Base-by-base conservation (phyloP, 257 asterid genomes). In the Solanum arcanum region DNA sequence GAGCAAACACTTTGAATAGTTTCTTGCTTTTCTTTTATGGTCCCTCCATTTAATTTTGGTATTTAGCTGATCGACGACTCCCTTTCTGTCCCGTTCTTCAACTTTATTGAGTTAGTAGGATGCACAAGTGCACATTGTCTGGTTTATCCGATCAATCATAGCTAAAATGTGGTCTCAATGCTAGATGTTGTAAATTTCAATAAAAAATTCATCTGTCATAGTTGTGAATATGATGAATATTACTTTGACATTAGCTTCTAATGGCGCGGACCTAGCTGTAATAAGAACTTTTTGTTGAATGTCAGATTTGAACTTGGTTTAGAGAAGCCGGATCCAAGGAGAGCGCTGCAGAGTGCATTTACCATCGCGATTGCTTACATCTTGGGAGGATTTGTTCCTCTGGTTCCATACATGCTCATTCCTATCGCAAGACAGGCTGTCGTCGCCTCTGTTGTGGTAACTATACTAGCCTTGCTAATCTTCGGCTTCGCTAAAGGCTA, bases 241-340 rank as follows among this genome's bases (percentile, higher is more conserved):
- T 44, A 11, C 23, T 78, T 27, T 9, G 42, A 44, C 25, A 3
- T 80, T 80, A 23, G 3, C 5, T 76, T 76, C 7, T 25, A 59
- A 25, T 44, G 25, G 84, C 20, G 59, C 12, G 20, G 11, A 47
- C 44, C 16, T 52, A 80, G 52, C 68, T 80, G 5, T 80, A 80
- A 47, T 47, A 80, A 3, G 3, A 23, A 1, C 1, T 9, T 44
- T 31, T 42, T 15, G 33, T 70, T 16, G 31, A 49, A 80, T 60
- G 92, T 88, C 94, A 97, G 99, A 89, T 97, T 94, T 88, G 99
- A 97, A 78, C 91, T 97, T 66, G 99, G 99, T 59, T 89, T 97
- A 91, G 99, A 97, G 94, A 97, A 97, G 91, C 99, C 98, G 31
- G 94, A 95, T 86, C 99, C 99, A 12, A 94, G 88, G 88, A 92